Conservation (phyloP, 2,329 filamentous ascomycete genomes). For the Colletotrichum euphorbiae region DNA sequence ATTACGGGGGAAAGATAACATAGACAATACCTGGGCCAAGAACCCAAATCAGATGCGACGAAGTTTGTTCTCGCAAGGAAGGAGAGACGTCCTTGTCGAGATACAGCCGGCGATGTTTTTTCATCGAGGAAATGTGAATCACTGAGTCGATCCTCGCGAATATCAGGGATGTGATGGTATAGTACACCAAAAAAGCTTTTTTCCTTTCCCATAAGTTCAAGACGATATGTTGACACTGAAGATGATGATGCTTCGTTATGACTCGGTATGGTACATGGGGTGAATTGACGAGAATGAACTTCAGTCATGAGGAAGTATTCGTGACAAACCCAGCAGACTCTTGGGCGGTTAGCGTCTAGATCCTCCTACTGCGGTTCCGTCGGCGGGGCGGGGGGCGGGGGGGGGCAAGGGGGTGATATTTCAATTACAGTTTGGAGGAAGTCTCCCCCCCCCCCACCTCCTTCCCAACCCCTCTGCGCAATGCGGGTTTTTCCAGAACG, state of each 20-base stretch:
- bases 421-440: no score
- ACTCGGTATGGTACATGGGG: not conserved
- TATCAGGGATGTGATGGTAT: not conserved
- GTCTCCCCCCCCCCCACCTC: no score
- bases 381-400: no score
- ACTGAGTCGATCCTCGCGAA: not conserved
- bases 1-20: slow-evolving; percentile 22
- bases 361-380: not conserved
- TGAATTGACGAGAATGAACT: not conserved
- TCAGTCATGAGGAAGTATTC: not conserved
- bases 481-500: slow-evolving; percentile 31
- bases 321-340: not conserved
- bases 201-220: not conserved
- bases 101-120: not conserved
- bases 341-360: not conserved
- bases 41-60: slow-evolving; percentile 13
- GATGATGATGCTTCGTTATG: not conserved
- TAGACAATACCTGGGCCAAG: slow-evolving; percentile 40
- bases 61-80: not conserved
- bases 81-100: not conserved
- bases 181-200: not conserved
- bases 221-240: not conserved
- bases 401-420: no score
- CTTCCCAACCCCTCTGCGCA: no score
- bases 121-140: not conserved